Evolutionary conservation across 805 yeast species (phyloP), one percentile per base, ranked within the genome.

Genomic region (Priceomyces medius): DNA sequence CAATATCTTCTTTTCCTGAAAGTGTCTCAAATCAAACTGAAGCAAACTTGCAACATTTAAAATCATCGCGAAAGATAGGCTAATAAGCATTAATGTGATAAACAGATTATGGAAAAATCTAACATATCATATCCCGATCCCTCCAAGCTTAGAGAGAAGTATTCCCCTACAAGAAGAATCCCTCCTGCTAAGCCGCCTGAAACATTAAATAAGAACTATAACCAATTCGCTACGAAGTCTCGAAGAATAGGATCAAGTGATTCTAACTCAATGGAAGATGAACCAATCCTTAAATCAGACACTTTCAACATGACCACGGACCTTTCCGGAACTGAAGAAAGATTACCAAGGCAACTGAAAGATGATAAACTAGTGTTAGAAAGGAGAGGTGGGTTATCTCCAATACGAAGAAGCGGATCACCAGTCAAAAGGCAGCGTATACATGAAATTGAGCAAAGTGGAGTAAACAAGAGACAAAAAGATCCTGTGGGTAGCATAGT

Each of bases 361-460:
- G 14, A 9, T 26, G 14, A 26, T 10, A 26, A n/a, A 9, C n/a
- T n/a, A n/a, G n/a, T n/a, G n/a, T 10, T 26, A 10, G 9, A 26
- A 26, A 26, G n/a, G 19, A 21, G 26, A 10, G 43, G 39, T 3
- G 20, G 40, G 16, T 34, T 43, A 8, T 56, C 64, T 1, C 61
- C 66, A 7, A 48, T 58, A 7, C 50, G 59, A 40, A 50, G 59
- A 37, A 61, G 68, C 32, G 71, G 71, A 6, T 64, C 70, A 2
- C 70, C 71, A 2, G 53, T 51, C 31, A 52, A 70, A 26, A 50
- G 71, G 24, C 54, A 52, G 32, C 51, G 49, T 20, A 66, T 66
- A 12, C 49, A 45, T 26, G 59, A 61, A 38, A 54, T 63, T 35
- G 71, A 66, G 42, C 35, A 45, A 27, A 42, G 42, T 10, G 19